Base-by-base conservation (phyloP, 2,329 filamentous ascomycete species). In the Allantophomopsis lycopodina region DNA sequence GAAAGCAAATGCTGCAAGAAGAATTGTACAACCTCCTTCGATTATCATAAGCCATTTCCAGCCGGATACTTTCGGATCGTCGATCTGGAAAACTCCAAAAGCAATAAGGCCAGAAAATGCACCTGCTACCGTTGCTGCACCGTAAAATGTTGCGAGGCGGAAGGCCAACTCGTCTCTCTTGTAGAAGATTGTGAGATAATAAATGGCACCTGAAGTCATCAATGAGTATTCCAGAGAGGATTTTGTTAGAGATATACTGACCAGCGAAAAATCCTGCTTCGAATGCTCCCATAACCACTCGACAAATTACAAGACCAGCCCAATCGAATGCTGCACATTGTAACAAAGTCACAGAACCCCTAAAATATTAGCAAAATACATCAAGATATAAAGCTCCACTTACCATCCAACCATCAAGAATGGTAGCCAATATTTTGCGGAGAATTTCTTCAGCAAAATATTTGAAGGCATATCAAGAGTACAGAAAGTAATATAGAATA, bases 401-500 rank as follows among this genome's bases (percentile, higher is more conserved):
- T 2, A 67, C 67, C 69, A 74, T 2, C 56, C 50, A 31, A 66
- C 57, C 56, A 69, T 69, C 36, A 64, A 44, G 6, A 42, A 46
- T 11, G 62, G 61, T 0, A 66, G 52, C 56, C 60, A 62, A 1
- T 58, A 51, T 39, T 39, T 62, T 39, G 44, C 70, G 46, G 57
- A 69, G 42, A 62, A 71, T 3, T 56, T 56, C 46, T 66, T 67
- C 7, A 63, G 65, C 36, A 68, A 49, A 39, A 68, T 54, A 42
- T 65, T 70, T 35, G 68, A 58, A 12, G 66, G 66, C 12, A 71
- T 78, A 2, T 77, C 79, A 40, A 76, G 80, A 3, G 86, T 53
- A 31, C 84, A 79, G 53, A 81, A 85, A 0, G 57, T 54, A 11
- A 59, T 46, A 40, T 56, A 56, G 44, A 59, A 59, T 12, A 59